Evolutionary conservation across 176 grass and related monocot species (phyloP).

Genomic region (Carex scoparia): DNA sequence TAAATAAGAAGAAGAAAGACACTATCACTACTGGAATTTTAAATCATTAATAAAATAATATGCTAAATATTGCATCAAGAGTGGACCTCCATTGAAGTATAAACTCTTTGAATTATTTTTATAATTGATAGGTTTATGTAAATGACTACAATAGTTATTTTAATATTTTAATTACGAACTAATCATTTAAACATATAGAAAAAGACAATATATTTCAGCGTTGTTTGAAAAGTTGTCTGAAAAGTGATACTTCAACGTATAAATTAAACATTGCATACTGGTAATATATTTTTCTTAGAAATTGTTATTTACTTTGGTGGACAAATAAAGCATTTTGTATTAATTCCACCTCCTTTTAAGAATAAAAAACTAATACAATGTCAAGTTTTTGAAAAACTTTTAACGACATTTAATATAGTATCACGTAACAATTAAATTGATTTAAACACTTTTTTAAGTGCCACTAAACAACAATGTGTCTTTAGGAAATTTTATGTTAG

Average conservation of each 20-base stretch:
- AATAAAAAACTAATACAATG: not conserved
- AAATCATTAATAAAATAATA: not conserved
- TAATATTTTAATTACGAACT: not conserved
- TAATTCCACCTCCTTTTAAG: not conserved
- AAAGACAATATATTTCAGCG: not conserved
- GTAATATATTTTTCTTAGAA: not conserved
- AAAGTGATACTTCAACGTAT: not conserved
- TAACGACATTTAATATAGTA: too few relatives aligned
- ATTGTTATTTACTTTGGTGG: not conserved
- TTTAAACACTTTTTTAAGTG: too few relatives aligned
- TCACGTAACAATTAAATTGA: too few relatives aligned
- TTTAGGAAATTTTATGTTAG: too few relatives aligned
- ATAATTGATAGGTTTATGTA: not conserved
- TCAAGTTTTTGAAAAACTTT: too few relatives aligned
- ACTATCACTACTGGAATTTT: not conserved
- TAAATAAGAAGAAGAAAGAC: not conserved
- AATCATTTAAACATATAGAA: not conserved
- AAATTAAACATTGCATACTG: not conserved
- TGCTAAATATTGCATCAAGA: not conserved
- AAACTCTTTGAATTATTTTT: not conserved
- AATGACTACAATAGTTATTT: not conserved
- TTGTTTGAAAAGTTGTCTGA: not conserved
- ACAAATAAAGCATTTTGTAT: not conserved
- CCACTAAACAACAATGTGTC: too few relatives aligned
- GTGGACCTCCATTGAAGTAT: too few relatives aligned